Base-by-base conservation (phyloP, 371 early-diverging fungal species). In the Cladochytrium tenue region DNA sequence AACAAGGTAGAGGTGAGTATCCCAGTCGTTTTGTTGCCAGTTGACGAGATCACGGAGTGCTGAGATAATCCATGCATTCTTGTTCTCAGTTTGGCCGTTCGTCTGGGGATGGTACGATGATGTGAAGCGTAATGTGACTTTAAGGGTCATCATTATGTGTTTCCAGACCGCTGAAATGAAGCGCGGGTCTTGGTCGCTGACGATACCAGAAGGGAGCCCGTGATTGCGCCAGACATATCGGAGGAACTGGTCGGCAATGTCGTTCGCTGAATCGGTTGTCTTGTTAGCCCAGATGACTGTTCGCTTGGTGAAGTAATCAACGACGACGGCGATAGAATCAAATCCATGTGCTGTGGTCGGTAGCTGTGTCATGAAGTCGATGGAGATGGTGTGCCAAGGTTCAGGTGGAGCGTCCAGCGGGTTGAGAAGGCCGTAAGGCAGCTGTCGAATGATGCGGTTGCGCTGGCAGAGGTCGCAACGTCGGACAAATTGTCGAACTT, bases 11-110 rank as follows among this genome's bases (percentile, higher is more conserved):
- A 73, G 70, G 36, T 33, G n/a, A 32, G 32, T 0, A 4, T 51
- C 51, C 73, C 73, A 73, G 36, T 73, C 36, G 2, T 61, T 34
- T 65, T 64, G 61, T n/a, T n/a, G n/a, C n/a, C n/a, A 62, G 32
- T 62, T 53, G 7, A 62, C 55, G 27, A 32, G 50, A 25, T 20
- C 20, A 1, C 66, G 28, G 43, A 65, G 58, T 26, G 66, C 58
- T n/a, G 17, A 17, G 3, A 51, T 30, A 1, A 65, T 58, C 58
- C n/a, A n/a, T n/a, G n/a, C n/a, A n/a, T n/a, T n/a, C n/a, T n/a
- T n/a, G n/a, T n/a, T n/a, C n/a, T n/a, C 66, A 65, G 82, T 85
- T 66, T 86, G 84, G 7, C 81, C 81, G 62, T 85, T 80, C 0
- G 83, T 78, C 60, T 87, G 81, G 0, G 81, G 82, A 59, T 82